phyloP scores from a whole-genome alignment of 805 yeast genomes.

The Barnettozyma salicaria region DNA sequence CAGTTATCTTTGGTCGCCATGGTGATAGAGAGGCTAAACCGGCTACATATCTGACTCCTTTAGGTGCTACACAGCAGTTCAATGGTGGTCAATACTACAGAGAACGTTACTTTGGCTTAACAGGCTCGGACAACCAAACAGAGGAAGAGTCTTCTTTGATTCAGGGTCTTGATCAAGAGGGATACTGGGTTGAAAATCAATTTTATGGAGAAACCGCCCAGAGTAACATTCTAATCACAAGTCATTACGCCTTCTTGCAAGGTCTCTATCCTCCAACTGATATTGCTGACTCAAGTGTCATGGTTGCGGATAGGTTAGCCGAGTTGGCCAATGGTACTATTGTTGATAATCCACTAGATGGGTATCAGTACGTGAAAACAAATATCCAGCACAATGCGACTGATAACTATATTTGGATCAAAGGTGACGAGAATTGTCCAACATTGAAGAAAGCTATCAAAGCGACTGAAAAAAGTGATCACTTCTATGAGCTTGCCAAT shows the following conservation, averaged over 20 bases:
- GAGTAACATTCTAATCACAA: slow-evolving; percentile 33
- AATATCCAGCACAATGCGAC: slow-evolving; percentile 32
- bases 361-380: slow-evolving; percentile 41
- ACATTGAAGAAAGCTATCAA: slow-evolving; percentile 30
- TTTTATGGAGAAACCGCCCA: slow-evolving; percentile 32
- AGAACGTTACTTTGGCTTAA: slow-evolving; percentile 37
- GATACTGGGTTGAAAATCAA: slow-evolving; percentile 33
- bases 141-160: slow-evolving; percentile 23
- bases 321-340: slow-evolving; percentile 35
- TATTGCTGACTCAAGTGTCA: slow-evolving; percentile 15
- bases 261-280: slow-evolving; percentile 42
- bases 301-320: slow-evolving; percentile 27
- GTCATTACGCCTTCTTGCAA: slow-evolving; percentile 40
- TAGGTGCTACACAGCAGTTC: slow-evolving; percentile 35
- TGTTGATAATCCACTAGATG: slow-evolving; percentile 34
- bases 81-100: slow-evolving; percentile 37
- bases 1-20: slow-evolving; percentile 43
- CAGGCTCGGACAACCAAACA: slow-evolving; percentile 22
- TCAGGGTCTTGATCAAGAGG: slow-evolving; percentile 29
- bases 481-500: slow-evolving; percentile 28
- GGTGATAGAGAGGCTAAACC: slow-evolving; percentile 45
- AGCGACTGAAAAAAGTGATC: slow-evolving; percentile 26
- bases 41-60: slow-evolving; percentile 36
- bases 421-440: slow-evolving; percentile 40
- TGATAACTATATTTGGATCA: slow-evolving; percentile 35